Base-by-base conservation (phyloP, 495 filamentous ascomycete species). In the Lasiosphaeria hispida region DNA sequence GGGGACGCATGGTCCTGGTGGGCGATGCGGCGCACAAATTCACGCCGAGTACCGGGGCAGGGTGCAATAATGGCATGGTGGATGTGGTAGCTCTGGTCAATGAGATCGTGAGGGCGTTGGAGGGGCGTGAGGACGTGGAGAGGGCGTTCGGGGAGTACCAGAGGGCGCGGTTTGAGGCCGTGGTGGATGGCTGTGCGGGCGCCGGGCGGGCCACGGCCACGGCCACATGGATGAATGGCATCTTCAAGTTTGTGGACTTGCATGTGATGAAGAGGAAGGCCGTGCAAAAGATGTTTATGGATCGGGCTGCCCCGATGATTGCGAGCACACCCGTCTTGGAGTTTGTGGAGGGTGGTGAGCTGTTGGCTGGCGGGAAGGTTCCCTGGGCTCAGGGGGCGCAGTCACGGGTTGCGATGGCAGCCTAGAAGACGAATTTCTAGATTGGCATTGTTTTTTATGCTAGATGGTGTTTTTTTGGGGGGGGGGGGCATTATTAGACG, bases 21-120 rank as follows among this genome's bases (percentile, higher is more conserved):
- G 77, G 77, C 10, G 77, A 80, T 50, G 66, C 76, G 7, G 64
- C 72, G 17, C 76, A 77, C 53, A 79, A 79, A 60, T 58, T 75
- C 30, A 57, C 74, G 11, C 72, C 73, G 4, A 71, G 70, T 41
- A 58, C 68, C 57, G 65, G 17, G 73, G 62, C 65, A 11, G 76
- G 77, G 1, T 76, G 67, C 17, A 78, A 76, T 41, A 62, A 60
- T 18, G 75, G 73, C 10, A 71, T 80, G 0, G 69, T 72, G 60
- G 75, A 72, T 30, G 73, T 75, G 7, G 76, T 77, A 7, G 69
- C 67, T 0, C 64, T 83, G 1, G 69, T 69, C 11, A 83, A 81
- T 58, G 53, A 45, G 47, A 15, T 57, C 18, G 55, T 50, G 36
- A 13, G 44, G 36, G 45, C 9, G 3, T 13, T 23, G n/a, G 14